Evolutionary conservation across 106 monocot genomes (phyloP), one percentile per base, ranked within the genome.

Genomic region (Allium fistulosum): DNA sequence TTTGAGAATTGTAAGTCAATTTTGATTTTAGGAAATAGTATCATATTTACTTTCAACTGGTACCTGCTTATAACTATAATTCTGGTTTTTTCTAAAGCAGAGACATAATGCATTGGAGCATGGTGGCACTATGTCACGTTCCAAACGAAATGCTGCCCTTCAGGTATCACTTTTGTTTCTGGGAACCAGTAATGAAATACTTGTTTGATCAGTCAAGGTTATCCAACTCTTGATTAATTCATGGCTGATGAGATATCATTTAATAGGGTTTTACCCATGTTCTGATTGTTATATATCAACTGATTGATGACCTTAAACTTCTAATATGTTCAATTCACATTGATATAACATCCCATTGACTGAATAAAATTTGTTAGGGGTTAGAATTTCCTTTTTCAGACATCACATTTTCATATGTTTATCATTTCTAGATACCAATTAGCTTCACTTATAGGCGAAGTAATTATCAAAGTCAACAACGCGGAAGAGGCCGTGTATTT

Each of bases 91-190:
- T 56, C 46, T 57, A 15, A 22, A 69, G 45, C 75, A 99, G 97
- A 87, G 97, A 65, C 97, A 99, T 69, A 99, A 90, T 76, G 77
- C 92, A 7, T 67, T 90, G 10, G 87, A 92, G 65, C 97, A 99
- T 76, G 97, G 89, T 18, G 97, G 97, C 6, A 46, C 79, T 66
- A 99, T 99, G 97, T 90, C 92, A 45, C 92, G 97, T 50, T 79
- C 97, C 14, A 79, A 99, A 78, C 71, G 97, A 47, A 99, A 99
- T 87, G 89, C 92, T 80, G 97, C 89, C 15, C 97, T 99, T 61
- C 84, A 87, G 92, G 97, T 90, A 64, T 59, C 37, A 37, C 37
- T 37, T 37, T 37, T 37, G 37, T 37, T 37, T 37, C 37, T 37
- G 37, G 37, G 37, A 37, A 37, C 37, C 37, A 37, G 37, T 37